phyloP scores from a whole-genome alignment of 495 filamentous ascomycete genomes.

The Lasiosphaeria ovina region DNA sequence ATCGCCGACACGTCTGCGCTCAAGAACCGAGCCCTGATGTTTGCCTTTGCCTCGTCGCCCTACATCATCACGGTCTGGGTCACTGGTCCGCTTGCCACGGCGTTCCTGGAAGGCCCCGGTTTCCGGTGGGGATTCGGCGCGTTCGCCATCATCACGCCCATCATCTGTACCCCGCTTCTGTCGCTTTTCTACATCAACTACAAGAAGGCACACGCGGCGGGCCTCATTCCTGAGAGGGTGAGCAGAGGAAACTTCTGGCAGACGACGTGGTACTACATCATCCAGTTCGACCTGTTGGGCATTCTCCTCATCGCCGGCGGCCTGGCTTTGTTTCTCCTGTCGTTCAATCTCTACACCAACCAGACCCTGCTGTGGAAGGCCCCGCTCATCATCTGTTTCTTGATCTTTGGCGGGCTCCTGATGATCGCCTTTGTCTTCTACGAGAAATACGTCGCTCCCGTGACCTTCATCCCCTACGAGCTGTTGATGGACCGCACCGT shows the following conservation, averaged over 20 bases:
- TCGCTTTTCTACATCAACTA: slow-evolving; percentile 57
- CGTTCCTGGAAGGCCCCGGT: slow-evolving; percentile 43
- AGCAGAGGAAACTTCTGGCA: slow-evolving; percentile 49
- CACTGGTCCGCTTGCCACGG: slow-evolving; percentile 44
- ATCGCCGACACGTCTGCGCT: slow-evolving; percentile 65
- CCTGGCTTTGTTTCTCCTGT: slow-evolving; percentile 47
- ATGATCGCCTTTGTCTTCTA: slow-evolving; percentile 48
- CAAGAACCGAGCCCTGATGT: slow-evolving; percentile 60
- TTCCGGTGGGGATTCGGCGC: slow-evolving; percentile 66
- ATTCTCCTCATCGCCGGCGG: slow-evolving; percentile 42
- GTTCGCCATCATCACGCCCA: slow-evolving; percentile 58
- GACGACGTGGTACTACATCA: slow-evolving; percentile 52
- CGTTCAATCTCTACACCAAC: slow-evolving; percentile 49
- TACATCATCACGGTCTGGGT: slow-evolving; percentile 63
- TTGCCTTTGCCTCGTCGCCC: slow-evolving; percentile 61
- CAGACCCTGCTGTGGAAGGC: slow-evolving; percentile 52
- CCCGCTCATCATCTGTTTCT: slow-evolving; percentile 50
- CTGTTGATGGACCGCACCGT: slow-evolving; percentile 64
- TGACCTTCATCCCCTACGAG: slow-evolving; percentile 59
- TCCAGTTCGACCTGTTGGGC: slow-evolving; percentile 54
- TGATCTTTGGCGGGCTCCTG: slow-evolving; percentile 53
- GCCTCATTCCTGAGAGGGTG: slow-evolving; percentile 44
- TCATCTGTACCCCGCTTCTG: slow-evolving; percentile 54
- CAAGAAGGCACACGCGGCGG: slow-evolving; percentile 55
- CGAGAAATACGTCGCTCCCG: slow-evolving; percentile 56